These are phyloP conservation scores for Venturia carpophila DNA, from an alignment of 2,329 filamentous ascomycete genomes.

Conservation along the genomic window DNA sequence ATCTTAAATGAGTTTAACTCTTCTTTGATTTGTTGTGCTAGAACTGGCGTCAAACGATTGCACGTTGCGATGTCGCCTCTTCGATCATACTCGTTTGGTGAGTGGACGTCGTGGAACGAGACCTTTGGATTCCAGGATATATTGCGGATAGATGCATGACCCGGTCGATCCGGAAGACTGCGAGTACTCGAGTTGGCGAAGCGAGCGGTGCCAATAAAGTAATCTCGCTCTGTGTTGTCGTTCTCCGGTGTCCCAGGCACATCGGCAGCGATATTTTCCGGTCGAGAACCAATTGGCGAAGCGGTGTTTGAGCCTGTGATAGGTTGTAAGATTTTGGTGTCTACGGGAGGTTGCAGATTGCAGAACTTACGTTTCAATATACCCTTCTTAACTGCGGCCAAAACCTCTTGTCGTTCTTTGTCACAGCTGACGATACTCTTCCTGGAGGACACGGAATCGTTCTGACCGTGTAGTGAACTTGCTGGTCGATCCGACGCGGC, in stretches of 20 bases:
- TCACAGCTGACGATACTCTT: constrained; percentile 91
- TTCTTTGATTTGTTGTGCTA: constrained; percentile 98
- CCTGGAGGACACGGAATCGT: constrained; percentile 47
- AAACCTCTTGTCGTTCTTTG: constrained; percentile 79
- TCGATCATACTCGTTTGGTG: constrained; percentile 89
- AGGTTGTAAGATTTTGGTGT: not conserved
- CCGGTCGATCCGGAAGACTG: constrained; percentile 72
- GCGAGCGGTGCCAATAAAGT: constrained; percentile 72
- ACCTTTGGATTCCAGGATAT: constrained; percentile 83
- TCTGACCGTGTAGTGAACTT: constrained; percentile 23
- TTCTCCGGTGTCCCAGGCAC: constrained; percentile 83
- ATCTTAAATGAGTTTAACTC: constrained; percentile 99
- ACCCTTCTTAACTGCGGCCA: constrained; percentile 88
- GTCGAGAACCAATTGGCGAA: constrained; percentile 47
- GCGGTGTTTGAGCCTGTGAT: constrained; percentile 46
- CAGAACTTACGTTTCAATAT: constrained; percentile 74
- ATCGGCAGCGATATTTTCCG: constrained; percentile 55
- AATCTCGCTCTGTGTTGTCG: constrained; percentile 72
- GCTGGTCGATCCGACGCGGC: constrained; percentile 27
- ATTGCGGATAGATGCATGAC: constrained; percentile 63
- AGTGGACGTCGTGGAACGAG: constrained; percentile 95
- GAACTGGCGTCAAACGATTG: constrained; percentile 91
- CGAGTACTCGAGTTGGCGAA: constrained; percentile 64
- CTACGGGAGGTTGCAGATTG: not conserved
- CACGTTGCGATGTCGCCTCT: constrained; percentile 94